phyloP scores from a whole-genome alignment of 805 yeast species.

The Saccharomycopsis babjevae region DNA sequence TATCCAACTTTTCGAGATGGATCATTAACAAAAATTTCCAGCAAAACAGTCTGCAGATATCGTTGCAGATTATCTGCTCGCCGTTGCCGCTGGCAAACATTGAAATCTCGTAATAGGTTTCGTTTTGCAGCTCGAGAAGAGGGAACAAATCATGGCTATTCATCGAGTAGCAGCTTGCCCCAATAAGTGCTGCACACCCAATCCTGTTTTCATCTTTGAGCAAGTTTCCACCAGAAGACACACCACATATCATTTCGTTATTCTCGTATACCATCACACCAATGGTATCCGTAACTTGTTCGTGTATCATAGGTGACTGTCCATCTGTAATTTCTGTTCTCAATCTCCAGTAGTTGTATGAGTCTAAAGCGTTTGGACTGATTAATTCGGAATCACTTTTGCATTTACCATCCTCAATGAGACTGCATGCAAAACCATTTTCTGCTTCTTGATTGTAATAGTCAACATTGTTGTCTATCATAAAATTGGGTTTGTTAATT shows the following conservation, averaged over 20 bases:
- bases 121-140: constrained; percentile 6
- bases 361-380: constrained; percentile 8
- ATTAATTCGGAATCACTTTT: constrained; percentile 29
- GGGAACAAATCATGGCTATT: constrained; percentile 21
- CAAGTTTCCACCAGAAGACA: constrained; percentile 47
- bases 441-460: neutral
- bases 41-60: constrained; percentile 30
- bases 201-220: constrained; percentile 39
- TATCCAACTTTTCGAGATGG: neutral
- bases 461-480: constrained; percentile 11
- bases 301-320: neutral
- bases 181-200: constrained; percentile 45
- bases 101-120: constrained; percentile 1
- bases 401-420: constrained; percentile 21
- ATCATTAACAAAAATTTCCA: neutral
- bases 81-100: constrained; percentile 45
- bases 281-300: constrained; percentile 33
- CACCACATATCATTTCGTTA: constrained; percentile 23
- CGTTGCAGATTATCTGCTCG: constrained; percentile 40
- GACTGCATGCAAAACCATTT: neutral
- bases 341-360: constrained; percentile 1
- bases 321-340: neutral
- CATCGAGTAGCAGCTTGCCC: constrained; percentile 32
- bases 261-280: constrained; percentile 28
- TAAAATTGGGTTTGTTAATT: constrained; percentile 9